Evolutionary conservation across 176 grass and related monocot species (phyloP).

Genomic region (Dactylis glomerata): DNA sequence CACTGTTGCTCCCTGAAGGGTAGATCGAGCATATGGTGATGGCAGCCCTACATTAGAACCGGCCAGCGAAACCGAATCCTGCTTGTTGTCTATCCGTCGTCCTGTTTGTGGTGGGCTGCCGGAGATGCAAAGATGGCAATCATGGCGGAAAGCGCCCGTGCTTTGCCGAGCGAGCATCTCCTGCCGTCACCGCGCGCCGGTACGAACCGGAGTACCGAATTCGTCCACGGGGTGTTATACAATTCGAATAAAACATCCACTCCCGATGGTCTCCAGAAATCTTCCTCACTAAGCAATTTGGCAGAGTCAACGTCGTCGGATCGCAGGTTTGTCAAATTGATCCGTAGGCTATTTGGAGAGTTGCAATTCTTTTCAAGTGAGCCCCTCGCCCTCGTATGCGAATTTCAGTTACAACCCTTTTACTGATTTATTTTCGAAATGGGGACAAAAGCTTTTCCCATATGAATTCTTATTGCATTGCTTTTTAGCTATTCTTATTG

Average conservation of each 20-base stretch:
- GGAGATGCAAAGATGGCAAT: constrained; percentile 56
- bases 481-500: too few relatives aligned
- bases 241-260: constrained; percentile 25
- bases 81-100: neutral
- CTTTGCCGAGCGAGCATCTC: constrained; percentile 52
- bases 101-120: neutral
- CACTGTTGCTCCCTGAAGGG: constrained; percentile 2
- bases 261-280: neutral
- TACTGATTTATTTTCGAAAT: too few relatives aligned
- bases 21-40: neutral
- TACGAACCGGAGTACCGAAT: constrained; percentile 23
- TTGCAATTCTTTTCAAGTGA: too few relatives aligned
- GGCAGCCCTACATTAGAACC: neutral
- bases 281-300: constrained; percentile 15
- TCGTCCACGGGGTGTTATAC: constrained; percentile 20
- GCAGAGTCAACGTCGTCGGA: neutral
- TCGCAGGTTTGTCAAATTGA: too few relatives aligned
- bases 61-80: constrained; percentile 26
- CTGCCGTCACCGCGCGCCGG: neutral
- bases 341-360: too few relatives aligned
- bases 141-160: constrained; percentile 41
- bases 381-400: too few relatives aligned
- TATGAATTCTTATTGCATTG: too few relatives aligned
- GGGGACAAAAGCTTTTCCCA: too few relatives aligned
- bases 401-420: too few relatives aligned